Conservation (phyloP, 208 protist species). For the Strigomonas culicis region DNA sequence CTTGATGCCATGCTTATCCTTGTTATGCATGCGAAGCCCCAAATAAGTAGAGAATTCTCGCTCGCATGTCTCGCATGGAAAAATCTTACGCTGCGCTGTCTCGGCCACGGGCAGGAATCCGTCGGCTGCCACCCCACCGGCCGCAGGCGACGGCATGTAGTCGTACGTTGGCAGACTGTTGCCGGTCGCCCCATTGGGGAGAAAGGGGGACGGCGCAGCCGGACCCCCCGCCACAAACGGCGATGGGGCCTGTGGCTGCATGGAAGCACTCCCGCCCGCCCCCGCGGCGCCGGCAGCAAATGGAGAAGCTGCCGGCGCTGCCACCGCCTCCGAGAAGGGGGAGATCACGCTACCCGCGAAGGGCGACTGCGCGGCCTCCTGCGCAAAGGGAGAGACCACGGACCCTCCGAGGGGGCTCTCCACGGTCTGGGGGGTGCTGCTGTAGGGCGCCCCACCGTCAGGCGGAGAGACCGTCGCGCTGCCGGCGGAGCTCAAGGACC, state of each 20-base stretch:
- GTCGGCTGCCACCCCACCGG: no score
- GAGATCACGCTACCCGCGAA: constrained; percentile 30
- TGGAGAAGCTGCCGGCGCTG: constrained; percentile 28
- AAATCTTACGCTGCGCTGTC: no score
- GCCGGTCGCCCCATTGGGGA: neutral
- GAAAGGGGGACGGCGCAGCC: neutral
- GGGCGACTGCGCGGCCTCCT: constrained; percentile 18
- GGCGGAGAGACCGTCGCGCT: no score
- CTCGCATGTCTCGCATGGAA: constrained; percentile 51
- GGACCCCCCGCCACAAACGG: neutral
- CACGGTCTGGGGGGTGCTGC: neutral
- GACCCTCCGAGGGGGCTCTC: constrained; percentile 17
- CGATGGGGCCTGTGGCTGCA: neutral
- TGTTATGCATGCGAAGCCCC: constrained; percentile 74
- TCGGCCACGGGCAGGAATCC: no score
- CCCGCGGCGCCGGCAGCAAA: constrained; percentile 22
- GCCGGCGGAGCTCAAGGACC: neutral
- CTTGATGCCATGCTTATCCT: constrained; percentile 71
- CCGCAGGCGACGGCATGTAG: neutral
- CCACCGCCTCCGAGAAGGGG: constrained; percentile 21
- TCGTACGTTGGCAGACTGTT: neutral
- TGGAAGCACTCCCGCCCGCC: neutral
- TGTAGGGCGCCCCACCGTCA: no score
- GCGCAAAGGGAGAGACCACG: constrained; percentile 63
- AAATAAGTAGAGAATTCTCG: constrained; percentile 55